Conservation (phyloP, 2,329 filamentous ascomycete genomes). For the Rhynchosporium secalis region DNA sequence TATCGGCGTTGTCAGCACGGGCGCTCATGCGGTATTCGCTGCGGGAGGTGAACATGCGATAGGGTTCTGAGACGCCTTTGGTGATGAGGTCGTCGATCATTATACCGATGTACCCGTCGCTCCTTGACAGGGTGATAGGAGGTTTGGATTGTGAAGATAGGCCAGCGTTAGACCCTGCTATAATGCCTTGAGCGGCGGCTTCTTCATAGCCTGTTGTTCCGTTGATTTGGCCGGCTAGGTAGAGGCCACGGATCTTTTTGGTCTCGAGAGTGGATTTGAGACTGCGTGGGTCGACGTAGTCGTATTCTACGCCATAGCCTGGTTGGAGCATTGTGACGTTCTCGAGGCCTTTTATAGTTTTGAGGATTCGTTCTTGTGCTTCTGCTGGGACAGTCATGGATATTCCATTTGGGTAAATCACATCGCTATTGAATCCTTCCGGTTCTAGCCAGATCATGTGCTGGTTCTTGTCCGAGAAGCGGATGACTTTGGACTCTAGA, state of each 20-base stretch:
- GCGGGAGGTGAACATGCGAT: slow-evolving; percentile 96
- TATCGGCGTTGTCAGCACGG: slow-evolving; percentile 90
- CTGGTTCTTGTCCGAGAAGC: slow-evolving; percentile 74
- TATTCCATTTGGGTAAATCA: slow-evolving; percentile 94
- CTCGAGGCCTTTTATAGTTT: slow-evolving; percentile 84
- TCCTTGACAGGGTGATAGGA: slow-evolving; percentile 69
- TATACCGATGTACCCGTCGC: slow-evolving; percentile 94
- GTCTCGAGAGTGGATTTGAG: slow-evolving; percentile 90
- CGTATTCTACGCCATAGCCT: slow-evolving; percentile 97
- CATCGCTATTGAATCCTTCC: slow-evolving; percentile 85
- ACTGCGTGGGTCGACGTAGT: slow-evolving; percentile 93
- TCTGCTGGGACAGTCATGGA: slow-evolving; percentile 95
- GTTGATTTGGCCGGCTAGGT: slow-evolving; percentile 94
- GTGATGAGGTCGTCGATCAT: slow-evolving; percentile 98
- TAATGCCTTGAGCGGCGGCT: slow-evolving; percentile 86
- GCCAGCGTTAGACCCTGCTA: slow-evolving; percentile 93
- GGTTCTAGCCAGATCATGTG: slow-evolving; percentile 98
- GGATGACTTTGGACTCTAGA: slow-evolving; percentile 88
- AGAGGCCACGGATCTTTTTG: slow-evolving; percentile 85
- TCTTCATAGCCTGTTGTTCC: slow-evolving; percentile 98
- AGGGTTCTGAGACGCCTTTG: slow-evolving; percentile 94
- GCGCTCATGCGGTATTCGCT: slow-evolving; percentile 94
- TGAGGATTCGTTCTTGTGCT: slow-evolving; percentile 81
- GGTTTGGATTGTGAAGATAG: slow-evolving; percentile 68
- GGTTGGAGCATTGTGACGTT: slow-evolving; percentile 89